Conservation (phyloP, 106 monocot genomes). For the Agapanthus africanus region DNA sequence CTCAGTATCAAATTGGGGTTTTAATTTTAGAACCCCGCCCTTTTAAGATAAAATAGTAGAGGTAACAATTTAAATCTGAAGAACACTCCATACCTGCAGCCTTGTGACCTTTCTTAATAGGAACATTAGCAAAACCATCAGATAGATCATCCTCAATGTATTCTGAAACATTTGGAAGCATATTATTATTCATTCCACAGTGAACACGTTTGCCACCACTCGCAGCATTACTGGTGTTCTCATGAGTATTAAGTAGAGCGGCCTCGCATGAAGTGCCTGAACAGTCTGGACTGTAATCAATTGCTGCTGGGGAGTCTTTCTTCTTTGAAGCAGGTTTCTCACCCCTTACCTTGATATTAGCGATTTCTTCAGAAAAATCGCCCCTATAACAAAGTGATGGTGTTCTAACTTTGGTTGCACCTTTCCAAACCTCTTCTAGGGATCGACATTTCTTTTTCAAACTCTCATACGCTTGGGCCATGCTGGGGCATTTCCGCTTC, state of each 20-base stretch:
- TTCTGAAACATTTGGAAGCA: slow-evolving; percentile 8
- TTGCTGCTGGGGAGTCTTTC: slow-evolving; percentile 6
- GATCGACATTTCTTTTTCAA: slow-evolving; percentile 38
- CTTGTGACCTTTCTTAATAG: slow-evolving; percentile 39
- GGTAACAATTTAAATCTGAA: too few species aligned
- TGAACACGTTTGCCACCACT: not conserved
- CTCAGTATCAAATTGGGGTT: too few species aligned
- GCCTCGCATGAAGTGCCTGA: slow-evolving; percentile 50
- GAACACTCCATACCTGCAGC: slow-evolving; percentile 33
- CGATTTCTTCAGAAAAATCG: not conserved
- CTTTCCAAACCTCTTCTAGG: slow-evolving; percentile 32
- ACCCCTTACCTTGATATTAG: slow-evolving; percentile 3
- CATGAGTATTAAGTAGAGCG: slow-evolving; percentile 14
- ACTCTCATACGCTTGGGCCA: slow-evolving; percentile 26
- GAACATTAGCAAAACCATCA: slow-evolving; percentile 33
- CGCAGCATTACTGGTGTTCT: slow-evolving; percentile 13
- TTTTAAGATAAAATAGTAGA: too few species aligned
- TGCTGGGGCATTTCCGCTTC: slow-evolving; percentile 24
- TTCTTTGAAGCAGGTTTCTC: slow-evolving; percentile 20
- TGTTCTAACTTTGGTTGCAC: slow-evolving; percentile 20
- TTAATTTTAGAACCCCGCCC: too few species aligned
- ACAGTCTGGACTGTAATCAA: slow-evolving; percentile 20
- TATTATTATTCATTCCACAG: slow-evolving; percentile 13
- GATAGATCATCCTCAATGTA: slow-evolving; percentile 20
- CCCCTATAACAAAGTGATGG: slow-evolving; percentile 29